Percentiles rank a stretch among this genome's conserved stretches.
Conservation (phyloP, 2,329 filamentous ascomycete genomes). For the Scedosporium aurantiacum region DNA sequence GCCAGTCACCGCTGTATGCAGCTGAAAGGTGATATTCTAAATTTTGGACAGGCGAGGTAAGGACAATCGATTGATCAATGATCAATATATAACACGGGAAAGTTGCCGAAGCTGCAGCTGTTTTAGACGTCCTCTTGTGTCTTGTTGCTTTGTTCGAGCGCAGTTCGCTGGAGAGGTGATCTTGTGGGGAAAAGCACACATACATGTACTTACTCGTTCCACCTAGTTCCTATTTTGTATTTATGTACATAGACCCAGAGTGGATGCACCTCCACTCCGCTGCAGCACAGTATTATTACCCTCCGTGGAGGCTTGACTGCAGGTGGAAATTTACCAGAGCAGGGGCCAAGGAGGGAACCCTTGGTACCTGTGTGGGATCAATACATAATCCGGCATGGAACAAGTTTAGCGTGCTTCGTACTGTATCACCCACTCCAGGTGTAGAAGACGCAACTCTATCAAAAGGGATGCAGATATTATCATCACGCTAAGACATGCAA, state of each 20-base stretch:
- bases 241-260: too few species aligned
- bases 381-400: background rate
- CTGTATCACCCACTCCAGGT: background rate
- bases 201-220: background rate
- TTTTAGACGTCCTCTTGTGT: too few species aligned
- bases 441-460: background rate
- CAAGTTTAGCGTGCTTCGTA: background rate
- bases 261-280: background rate
- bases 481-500: background rate
- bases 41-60: background rate
- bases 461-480: background rate
- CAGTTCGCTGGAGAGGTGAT: too few species aligned
- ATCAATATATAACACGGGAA: too few species aligned
- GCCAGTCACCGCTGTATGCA: background rate
- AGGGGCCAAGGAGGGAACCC: background rate
- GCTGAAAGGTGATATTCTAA: background rate
- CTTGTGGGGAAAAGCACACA: background rate
- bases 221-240: background rate
- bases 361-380: background rate
- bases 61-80: background rate
- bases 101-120: too few species aligned
- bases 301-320: background rate
- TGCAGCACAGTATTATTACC: background rate
- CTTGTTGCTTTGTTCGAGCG: too few species aligned
- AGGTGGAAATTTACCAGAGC: constrained; percentile 1